Percentiles rank a stretch among this genome's conserved stretches.
phyloP scores from a whole-genome alignment of 1,284 basidiomycete species.

The Ceratobasidium sp. region DNA sequence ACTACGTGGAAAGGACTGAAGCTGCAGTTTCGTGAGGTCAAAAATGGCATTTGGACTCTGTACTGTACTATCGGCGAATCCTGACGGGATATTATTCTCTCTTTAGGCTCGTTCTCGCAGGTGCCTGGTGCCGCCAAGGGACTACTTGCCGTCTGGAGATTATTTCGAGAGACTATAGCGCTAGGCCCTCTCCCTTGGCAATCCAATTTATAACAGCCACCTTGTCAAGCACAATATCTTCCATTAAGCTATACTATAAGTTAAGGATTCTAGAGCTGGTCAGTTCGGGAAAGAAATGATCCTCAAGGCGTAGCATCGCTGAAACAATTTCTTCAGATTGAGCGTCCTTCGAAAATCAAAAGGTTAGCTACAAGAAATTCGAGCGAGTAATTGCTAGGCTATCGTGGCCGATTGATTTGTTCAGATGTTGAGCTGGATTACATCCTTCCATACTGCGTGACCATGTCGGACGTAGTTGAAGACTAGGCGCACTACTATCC shows the following conservation, averaged over 20 bases:
- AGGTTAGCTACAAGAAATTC: background rate
- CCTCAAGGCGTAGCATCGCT: background rate
- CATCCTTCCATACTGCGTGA: background rate
- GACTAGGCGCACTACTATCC: constrained; percentile 12
- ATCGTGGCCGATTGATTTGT: background rate
- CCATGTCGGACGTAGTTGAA: background rate
- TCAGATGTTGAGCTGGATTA: constrained; percentile 10
- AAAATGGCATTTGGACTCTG: constrained; percentile 24
- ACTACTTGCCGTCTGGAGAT: constrained; percentile 26
- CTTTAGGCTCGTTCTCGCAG: background rate
- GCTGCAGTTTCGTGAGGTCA: background rate
- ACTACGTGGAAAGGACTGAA: background rate
- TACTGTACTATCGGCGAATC: background rate
- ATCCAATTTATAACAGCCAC: constrained; percentile 5
- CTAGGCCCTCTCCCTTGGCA: constrained; percentile 16
- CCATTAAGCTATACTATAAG: constrained; percentile 5
- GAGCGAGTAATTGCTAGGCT: background rate
- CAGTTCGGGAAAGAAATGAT: background rate
- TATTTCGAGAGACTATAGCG: constrained; percentile 4
- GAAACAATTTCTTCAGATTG: background rate
- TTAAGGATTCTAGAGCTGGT: constrained; percentile 24
- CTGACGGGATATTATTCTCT: background rate
- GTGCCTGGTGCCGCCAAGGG: background rate
- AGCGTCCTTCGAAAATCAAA: background rate
- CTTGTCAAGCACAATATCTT: constrained; percentile 2